Base-by-base conservation (phyloP, 768 basidiomycete species). In the Serendipita sp. region DNA sequence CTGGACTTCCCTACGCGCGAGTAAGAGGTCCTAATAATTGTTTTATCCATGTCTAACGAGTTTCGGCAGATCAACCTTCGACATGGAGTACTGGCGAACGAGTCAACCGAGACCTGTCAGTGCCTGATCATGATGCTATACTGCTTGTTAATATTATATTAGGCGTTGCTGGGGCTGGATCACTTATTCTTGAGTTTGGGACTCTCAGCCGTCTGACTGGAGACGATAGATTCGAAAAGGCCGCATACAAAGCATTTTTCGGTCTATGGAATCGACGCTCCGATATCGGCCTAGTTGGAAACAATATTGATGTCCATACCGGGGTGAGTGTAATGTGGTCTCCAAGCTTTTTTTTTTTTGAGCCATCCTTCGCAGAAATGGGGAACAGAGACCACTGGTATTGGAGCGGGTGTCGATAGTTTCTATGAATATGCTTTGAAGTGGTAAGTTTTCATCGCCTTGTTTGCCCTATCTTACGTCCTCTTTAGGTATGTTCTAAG, bases 371-470 rank as follows among this genome's bases (percentile, higher is more conserved):
- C 18, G 28, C 71, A 88, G 89, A 73, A 76, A 41, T 96, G 92
- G 92, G 81, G 77, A 56, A 91, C 92, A 16, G 86, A 91, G 67
- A 75, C 86, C 4, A 85, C 84, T 32, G 82, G 87, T 1, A 88
- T 94, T 36, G 95, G 95, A 30, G 96, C 96, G 3, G 96, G 96
- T 0, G 85, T 96, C 47, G 96, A 98, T 72, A 92, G 89, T 2
- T 96, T 95, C 73, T 93, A 88, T 71, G 96, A 99, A 72, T 94
- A 94, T 73, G 89, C 91, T 10, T 74, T 93, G 48, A 94, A 94
- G 71, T 91, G 91, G 84, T 60, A 60, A 36, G 56, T 23, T 38
- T 7, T 41, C 36, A 8, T 38, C 35, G 16, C 35, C 28, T 23
- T 23, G 10, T n/a, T 30, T 32, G 56, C 28, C 18, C 30, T 30